Evolutionary conservation across 2,329 filamentous ascomycete genomes (phyloP).

Genomic region (Dactylellina sp.): DNA sequence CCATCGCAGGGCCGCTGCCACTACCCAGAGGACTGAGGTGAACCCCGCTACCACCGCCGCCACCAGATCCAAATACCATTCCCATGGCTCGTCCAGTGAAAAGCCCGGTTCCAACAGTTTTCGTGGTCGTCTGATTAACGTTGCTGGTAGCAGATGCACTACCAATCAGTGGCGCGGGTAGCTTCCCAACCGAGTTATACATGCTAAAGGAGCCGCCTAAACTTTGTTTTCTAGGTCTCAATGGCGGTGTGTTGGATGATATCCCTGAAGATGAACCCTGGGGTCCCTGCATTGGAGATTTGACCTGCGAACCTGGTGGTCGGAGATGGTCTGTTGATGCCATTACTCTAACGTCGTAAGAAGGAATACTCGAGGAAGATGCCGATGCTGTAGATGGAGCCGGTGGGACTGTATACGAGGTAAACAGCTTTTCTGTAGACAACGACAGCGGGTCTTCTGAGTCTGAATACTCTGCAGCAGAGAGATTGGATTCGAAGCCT

Average conservation of each 20-base stretch:
- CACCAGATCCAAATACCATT: conserved; percentile 46
- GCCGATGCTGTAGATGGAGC: conserved; percentile 60
- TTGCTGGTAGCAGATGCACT: conserved; percentile 5
- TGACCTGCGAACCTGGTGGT: conserved; percentile 54
- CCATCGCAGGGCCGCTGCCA: conserved; percentile 45
- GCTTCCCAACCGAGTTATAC: conserved; percentile 45
- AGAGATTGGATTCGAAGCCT: neutral
- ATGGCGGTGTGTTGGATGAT: conserved; percentile 19
- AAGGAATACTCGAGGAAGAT: conserved; percentile 57
- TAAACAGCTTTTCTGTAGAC: conserved; percentile 45
- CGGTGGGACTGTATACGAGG: conserved; percentile 65
- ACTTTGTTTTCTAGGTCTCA: conserved; percentile 45
- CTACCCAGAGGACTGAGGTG: conserved; percentile 7
- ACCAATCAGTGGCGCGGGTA: conserved; percentile 40
- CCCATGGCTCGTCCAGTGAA: conserved; percentile 43
- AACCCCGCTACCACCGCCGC: conserved; percentile 1
- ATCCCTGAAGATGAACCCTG: neutral
- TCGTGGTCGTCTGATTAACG: neutral
- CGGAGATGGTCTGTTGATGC: conserved; percentile 80
- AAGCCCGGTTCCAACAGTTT: conserved; percentile 19
- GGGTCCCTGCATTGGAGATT: conserved; percentile 9
- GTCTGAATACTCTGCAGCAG: conserved; percentile 25
- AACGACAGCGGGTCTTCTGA: conserved; percentile 24
- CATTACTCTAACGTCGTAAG: conserved; percentile 79
- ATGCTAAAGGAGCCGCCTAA: conserved; percentile 43